These are phyloP conservation scores for Quercus lobata DNA, from an alignment of 331 rosid species.

Conservation along the genomic window DNA sequence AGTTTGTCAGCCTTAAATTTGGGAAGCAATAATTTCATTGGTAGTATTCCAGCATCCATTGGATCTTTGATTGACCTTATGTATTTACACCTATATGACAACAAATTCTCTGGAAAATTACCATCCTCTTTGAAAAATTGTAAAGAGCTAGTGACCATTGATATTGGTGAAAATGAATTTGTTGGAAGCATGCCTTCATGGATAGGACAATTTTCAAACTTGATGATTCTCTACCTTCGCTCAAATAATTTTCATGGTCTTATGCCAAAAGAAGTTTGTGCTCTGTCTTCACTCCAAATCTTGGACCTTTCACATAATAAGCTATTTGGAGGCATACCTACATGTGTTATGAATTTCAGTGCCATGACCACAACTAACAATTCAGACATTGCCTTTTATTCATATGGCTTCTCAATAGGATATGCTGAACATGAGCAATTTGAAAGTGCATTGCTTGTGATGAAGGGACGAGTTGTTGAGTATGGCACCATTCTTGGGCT, in stretches of 20 bases:
- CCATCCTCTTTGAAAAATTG: slow-evolving; percentile 20
- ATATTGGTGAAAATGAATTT: slow-evolving; percentile 39
- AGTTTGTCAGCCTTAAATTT: background rate
- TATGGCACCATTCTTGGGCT: background rate
- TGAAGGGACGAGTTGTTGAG: background rate
- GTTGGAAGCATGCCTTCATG: slow-evolving; percentile 35
- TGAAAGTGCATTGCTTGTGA: no score
- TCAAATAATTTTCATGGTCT: slow-evolving; percentile 25
- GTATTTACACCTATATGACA: slow-evolving; percentile 14
- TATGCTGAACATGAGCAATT: background rate
- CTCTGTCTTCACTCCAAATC: slow-evolving; percentile 14
- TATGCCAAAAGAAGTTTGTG: slow-evolving; percentile 35
- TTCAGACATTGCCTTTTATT: background rate
- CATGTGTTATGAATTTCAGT: slow-evolving; percentile 25
- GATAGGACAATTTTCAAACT: slow-evolving; percentile 7
- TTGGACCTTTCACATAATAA: slow-evolving; percentile 44
- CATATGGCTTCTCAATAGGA: background rate
- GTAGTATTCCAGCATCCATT: slow-evolving; percentile 30
- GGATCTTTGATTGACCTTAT: background rate
- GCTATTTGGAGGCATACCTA: slow-evolving; percentile 27
- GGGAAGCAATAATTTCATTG: slow-evolving; percentile 24
- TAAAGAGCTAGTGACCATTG: slow-evolving; percentile 2
- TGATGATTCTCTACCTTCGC: slow-evolving; percentile 16
- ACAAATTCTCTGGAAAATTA: slow-evolving; percentile 28
- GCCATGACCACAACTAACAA: slow-evolving; percentile 2